Evolutionary conservation across 805 yeast species (phyloP).

Genomic region (Wickerhamomyces bisporus): DNA sequence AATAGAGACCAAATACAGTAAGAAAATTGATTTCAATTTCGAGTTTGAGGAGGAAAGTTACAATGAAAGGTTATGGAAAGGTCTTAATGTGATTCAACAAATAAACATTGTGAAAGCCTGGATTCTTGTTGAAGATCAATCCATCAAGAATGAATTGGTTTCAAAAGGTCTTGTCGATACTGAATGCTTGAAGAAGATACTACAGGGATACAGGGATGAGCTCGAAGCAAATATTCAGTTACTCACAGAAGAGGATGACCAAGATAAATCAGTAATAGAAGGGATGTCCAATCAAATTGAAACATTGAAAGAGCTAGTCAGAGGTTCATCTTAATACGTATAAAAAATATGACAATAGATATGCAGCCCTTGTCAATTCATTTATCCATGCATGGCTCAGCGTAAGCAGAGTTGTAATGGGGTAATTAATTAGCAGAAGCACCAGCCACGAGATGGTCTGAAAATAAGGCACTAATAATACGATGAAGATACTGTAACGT

Average conservation of each 20-base stretch:
- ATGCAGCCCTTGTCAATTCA: too few relatives aligned
- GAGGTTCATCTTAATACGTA: too few relatives aligned
- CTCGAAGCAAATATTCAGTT: background rate
- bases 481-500: too few relatives aligned
- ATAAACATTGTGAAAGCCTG: slow-evolving; percentile 14
- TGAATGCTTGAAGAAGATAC: background rate
- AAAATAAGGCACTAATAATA: too few relatives aligned
- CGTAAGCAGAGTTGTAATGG: too few relatives aligned
- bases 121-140: slow-evolving; percentile 18
- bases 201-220: background rate
- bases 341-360: too few relatives aligned
- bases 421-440: too few relatives aligned
- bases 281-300: background rate
- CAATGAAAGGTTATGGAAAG: slow-evolving; percentile 15
- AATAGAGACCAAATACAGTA: slow-evolving; percentile 1
- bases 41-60: slow-evolving; percentile 12
- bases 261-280: too few relatives aligned
- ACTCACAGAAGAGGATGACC: background rate
- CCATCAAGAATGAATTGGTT: slow-evolving; percentile 7
- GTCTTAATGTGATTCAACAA: slow-evolving; percentile 15
- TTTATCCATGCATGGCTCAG: too few relatives aligned
- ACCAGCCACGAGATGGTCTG: too few relatives aligned
- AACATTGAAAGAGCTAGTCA: too few relatives aligned
- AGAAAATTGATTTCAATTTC: slow-evolving; percentile 1
- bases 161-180: slow-evolving; percentile 1